phyloP scores from a whole-genome alignment of 2,329 filamentous ascomycete species.

The Tolypocladium tundrense region DNA sequence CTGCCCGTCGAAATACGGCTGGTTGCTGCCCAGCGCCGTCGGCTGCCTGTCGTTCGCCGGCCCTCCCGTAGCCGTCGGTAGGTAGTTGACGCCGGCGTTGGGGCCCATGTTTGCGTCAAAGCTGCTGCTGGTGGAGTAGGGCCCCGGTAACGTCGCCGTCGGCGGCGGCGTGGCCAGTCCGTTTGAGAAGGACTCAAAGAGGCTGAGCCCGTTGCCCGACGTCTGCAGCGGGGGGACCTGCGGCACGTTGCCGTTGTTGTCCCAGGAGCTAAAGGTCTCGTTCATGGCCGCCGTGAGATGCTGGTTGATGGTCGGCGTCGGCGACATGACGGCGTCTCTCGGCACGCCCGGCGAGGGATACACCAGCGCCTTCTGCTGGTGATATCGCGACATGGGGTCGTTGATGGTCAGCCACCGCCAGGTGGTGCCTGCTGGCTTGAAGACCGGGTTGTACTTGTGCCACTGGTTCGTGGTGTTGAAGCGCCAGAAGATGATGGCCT shows the following conservation, averaged over 20 bases:
- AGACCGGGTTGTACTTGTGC: slow-evolving; percentile 36
- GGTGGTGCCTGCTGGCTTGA: slow-evolving; percentile 42
- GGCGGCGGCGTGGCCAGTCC: slow-evolving; percentile 48
- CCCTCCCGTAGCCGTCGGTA: slow-evolving; percentile 17
- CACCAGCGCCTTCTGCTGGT: slow-evolving; percentile 38
- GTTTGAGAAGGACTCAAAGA: slow-evolving; percentile 40
- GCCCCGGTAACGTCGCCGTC: slow-evolving; percentile 37
- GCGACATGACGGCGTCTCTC: slow-evolving; percentile 41
- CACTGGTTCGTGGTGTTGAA: slow-evolving; percentile 45
- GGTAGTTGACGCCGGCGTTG: slow-evolving; percentile 18
- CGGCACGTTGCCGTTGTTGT: slow-evolving; percentile 15
- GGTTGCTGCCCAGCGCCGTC: slow-evolving; percentile 13
- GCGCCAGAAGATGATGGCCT: slow-evolving; percentile 53
- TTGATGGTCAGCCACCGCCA: slow-evolving; percentile 55
- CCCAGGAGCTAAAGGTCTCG: slow-evolving; percentile 45
- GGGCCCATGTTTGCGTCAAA: slow-evolving; percentile 29
- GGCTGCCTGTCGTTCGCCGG: slow-evolving; percentile 15
- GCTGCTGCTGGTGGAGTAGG: slow-evolving; percentile 30
- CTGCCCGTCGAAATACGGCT: slow-evolving; percentile 22
- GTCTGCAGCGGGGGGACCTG: slow-evolving; percentile 23
- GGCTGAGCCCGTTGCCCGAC: slow-evolving; percentile 22
- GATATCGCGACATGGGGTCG: slow-evolving; percentile 48
- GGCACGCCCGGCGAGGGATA: slow-evolving; percentile 22
- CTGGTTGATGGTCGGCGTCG: slow-evolving; percentile 37
- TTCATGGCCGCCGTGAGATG: slow-evolving; percentile 45